phyloP scores from a whole-genome alignment of 2,329 filamentous ascomycete species.

The Septoria petroselini region DNA sequence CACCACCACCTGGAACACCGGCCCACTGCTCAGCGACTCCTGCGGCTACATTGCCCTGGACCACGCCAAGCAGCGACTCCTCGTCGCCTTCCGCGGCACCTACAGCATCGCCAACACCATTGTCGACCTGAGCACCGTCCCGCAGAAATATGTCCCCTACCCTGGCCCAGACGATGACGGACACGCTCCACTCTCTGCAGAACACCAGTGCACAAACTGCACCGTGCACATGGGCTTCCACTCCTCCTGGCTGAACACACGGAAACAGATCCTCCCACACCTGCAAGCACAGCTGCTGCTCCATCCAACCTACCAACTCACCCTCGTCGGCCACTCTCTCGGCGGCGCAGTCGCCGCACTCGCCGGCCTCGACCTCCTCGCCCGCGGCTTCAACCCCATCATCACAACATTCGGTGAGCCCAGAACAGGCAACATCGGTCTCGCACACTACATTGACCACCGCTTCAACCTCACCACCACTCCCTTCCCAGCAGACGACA shows the following conservation, averaged over 20 bases:
- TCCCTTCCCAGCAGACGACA: constrained; percentile 25
- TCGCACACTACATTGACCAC: constrained; percentile 54
- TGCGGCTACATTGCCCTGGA: constrained; percentile 94
- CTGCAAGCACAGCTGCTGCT: constrained; percentile 58
- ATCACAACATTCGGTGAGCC: constrained; percentile 95
- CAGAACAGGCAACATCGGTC: constrained; percentile 54
- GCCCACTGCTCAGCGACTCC: constrained; percentile 78
- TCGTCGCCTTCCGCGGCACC: constrained; percentile 89
- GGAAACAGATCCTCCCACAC: constrained; percentile 64
- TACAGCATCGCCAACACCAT: constrained; percentile 92
- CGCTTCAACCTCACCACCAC: constrained; percentile 43
- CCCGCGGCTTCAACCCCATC: constrained; percentile 69
- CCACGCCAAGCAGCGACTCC: constrained; percentile 63
- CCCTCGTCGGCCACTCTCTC: constrained; percentile 84
- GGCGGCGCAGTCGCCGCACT: constrained; percentile 89
- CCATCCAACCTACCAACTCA: constrained; percentile 69
- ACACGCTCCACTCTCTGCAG: constrained; percentile 29
- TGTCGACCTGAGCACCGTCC: constrained; percentile 81
- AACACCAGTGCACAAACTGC: constrained; percentile 70
- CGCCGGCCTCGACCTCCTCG: constrained; percentile 75
- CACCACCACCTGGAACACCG: constrained; percentile 84
- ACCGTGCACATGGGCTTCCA: constrained; percentile 92
- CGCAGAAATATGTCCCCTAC: constrained; percentile 88
- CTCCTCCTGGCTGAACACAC: constrained; percentile 74
- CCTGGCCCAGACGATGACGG: constrained; percentile 50